Conservation (phyloP, 148 eudicot genomes). For the Rhododendron mucronatum region DNA sequence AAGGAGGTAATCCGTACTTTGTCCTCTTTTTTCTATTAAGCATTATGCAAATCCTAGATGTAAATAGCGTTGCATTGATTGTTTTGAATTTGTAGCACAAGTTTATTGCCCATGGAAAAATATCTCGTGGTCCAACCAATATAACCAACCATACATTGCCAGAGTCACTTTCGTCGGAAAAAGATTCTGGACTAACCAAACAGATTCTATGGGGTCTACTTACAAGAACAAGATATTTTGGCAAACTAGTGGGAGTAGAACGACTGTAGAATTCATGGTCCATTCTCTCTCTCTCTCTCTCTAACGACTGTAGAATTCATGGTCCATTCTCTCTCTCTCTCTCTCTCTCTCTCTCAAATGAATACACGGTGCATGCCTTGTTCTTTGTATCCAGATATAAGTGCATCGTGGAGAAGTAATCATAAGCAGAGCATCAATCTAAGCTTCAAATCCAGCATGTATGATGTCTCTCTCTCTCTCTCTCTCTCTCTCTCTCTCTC, state of each 20-base stretch:
- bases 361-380: conserved; percentile 14
- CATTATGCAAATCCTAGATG: too few relatives aligned
- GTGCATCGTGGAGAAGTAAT: conserved; percentile 14
- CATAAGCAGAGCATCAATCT: conserved; percentile 9
- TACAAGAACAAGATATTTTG: too few relatives aligned
- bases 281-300: conserved; percentile 1
- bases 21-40: too few relatives aligned
- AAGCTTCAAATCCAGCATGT: conserved; percentile 17
- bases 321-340: neutral
- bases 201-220: too few relatives aligned
- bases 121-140: too few relatives aligned
- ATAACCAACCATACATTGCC: too few relatives aligned
- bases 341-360: conserved; percentile 14
- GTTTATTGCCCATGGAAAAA: too few relatives aligned
- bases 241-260: neutral
- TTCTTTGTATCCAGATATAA: conserved; percentile 1
- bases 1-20: too few relatives aligned
- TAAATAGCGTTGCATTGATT: too few relatives aligned
- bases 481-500: neutral
- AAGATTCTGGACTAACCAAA: too few relatives aligned
- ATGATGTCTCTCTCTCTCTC: neutral
- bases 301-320: neutral
- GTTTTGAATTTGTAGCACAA: too few relatives aligned
- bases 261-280: neutral
- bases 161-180: too few relatives aligned